Evolutionary conservation across 768 basidiomycete species (phyloP).

Genomic region (Roridomyces roridus): DNA sequence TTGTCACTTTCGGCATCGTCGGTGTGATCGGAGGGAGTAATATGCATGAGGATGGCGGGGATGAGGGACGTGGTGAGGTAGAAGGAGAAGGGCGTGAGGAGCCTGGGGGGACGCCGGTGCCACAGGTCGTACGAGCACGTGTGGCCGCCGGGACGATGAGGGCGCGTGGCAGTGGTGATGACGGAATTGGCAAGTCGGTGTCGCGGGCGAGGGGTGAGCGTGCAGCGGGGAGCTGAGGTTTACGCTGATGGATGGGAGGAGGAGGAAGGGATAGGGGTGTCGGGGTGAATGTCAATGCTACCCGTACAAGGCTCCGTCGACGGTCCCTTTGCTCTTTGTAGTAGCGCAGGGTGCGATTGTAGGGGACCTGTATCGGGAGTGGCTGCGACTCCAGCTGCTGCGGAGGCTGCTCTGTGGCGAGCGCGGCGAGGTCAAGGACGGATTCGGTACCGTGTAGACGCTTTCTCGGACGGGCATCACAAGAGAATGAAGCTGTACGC

Average conservation of each 20-base stretch:
- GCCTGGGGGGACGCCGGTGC: no score
- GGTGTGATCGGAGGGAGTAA: slow-evolving; percentile 33
- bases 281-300: no score
- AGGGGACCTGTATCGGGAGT: no score
- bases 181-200: slow-evolving; percentile 15
- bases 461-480: no score
- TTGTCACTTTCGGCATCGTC: slow-evolving; percentile 43
- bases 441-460: neutral
- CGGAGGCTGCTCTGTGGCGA: neutral
- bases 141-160: slow-evolving; percentile 22
- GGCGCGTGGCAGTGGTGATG: slow-evolving; percentile 20
- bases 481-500: no score
- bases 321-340: slow-evolving; percentile 56
- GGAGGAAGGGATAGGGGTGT: slow-evolving; percentile 29
- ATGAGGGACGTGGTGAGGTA: no score
- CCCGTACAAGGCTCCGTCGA: slow-evolving; percentile 39
- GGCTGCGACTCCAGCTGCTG: slow-evolving; percentile 14
- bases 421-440: slow-evolving; percentile 30
- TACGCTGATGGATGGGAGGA: slow-evolving; percentile 27
- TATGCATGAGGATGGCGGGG: neutral
- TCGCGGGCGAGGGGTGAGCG: slow-evolving; percentile 16
- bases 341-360: slow-evolving; percentile 48
- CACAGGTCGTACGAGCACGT: slow-evolving; percentile 1
- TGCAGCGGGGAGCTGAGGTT: slow-evolving; percentile 35
- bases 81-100: slow-evolving; percentile 32